These are phyloP conservation scores for Boletus sensibilis DNA, from an alignment of 768 basidiomycete species.

Conservation along the genomic window DNA sequence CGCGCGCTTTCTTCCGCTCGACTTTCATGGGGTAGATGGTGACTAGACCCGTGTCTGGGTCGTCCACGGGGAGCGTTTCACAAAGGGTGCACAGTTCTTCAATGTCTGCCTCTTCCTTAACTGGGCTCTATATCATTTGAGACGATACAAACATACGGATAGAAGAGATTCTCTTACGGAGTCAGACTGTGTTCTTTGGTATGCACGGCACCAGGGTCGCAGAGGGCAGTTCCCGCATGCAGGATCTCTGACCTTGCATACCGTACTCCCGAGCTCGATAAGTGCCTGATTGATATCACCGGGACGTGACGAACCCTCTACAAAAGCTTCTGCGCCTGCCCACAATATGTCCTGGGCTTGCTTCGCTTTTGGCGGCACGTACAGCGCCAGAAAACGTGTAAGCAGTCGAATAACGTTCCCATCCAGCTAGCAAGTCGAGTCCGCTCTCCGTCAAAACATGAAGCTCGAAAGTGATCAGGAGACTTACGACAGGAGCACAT, in stretches of 20 bases:
- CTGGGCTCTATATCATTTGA: neutral
- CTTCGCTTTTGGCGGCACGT: constrained; percentile 81
- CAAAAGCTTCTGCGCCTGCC: constrained; percentile 70
- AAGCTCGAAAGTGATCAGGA: neutral
- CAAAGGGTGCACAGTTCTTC: constrained; percentile 77
- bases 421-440: constrained; percentile 57
- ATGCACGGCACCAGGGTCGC: constrained; percentile 65
- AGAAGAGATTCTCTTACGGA: constrained; percentile 9
- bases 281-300: constrained; percentile 92
- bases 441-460: neutral
- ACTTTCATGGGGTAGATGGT: constrained; percentile 86
- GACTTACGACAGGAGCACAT: constrained; percentile 76
- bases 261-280: constrained; percentile 91
- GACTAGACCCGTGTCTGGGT: constrained; percentile 37
- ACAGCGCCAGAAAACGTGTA: constrained; percentile 76
- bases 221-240: constrained; percentile 73
- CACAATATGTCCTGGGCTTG: constrained; percentile 78
- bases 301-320: constrained; percentile 52
- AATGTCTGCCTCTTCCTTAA: constrained; percentile 49
- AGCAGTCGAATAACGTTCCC: constrained; percentile 89
- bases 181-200: constrained; percentile 26
- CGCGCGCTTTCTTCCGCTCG: constrained; percentile 76
- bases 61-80: constrained; percentile 46
- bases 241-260: constrained; percentile 86
- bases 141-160: neutral